A percentile compares a stretch with the other conserved stretches of the same genome.
These are phyloP conservation scores for Cyberlindnera veronae DNA, from an alignment of 805 yeast genomes.

Conservation along the genomic window DNA sequence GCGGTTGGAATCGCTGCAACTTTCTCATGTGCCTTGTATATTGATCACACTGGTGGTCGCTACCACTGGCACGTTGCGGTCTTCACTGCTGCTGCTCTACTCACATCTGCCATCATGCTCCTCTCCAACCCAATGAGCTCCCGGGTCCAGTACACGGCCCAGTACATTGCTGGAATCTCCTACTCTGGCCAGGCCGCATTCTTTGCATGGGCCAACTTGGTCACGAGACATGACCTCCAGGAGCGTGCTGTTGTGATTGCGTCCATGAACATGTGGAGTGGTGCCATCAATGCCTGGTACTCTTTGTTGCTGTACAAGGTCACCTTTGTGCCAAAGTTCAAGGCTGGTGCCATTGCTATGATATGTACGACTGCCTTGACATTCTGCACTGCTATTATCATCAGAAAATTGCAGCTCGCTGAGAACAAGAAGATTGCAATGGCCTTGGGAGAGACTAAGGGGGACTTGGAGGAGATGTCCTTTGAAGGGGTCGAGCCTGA, in stretches of 20 bases:
- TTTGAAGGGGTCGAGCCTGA: background rate
- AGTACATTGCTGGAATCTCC: constrained; percentile 49
- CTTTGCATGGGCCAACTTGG: constrained; percentile 62
- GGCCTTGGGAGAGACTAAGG: background rate
- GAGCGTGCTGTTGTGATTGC: constrained; percentile 63
- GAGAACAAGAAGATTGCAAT: constrained; percentile 26
- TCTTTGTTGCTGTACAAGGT: constrained; percentile 50
- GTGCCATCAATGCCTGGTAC: constrained; percentile 68
- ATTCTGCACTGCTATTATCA: constrained; percentile 36
- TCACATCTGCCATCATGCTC: constrained; percentile 45
- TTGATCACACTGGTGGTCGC: constrained; percentile 39
- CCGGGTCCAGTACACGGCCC: constrained; percentile 46
- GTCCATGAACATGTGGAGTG: constrained; percentile 62
- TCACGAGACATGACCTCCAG: constrained; percentile 55
- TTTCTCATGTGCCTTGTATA: constrained; percentile 39
- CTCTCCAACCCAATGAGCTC: constrained; percentile 39
- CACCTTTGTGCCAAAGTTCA: constrained; percentile 46
- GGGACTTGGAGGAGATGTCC: background rate
- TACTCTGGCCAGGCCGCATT: constrained; percentile 60
- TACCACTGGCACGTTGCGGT: constrained; percentile 53
- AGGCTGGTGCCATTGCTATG: constrained; percentile 55
- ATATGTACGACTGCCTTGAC: constrained; percentile 46
- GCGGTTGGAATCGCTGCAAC: constrained; percentile 50
- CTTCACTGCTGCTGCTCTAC: constrained; percentile 38
- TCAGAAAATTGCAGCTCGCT: constrained; percentile 41